These are phyloP conservation scores for Diaporthe sp. DNA, from an alignment of 2,329 filamentous ascomycete species.

Conservation along the genomic window DNA sequence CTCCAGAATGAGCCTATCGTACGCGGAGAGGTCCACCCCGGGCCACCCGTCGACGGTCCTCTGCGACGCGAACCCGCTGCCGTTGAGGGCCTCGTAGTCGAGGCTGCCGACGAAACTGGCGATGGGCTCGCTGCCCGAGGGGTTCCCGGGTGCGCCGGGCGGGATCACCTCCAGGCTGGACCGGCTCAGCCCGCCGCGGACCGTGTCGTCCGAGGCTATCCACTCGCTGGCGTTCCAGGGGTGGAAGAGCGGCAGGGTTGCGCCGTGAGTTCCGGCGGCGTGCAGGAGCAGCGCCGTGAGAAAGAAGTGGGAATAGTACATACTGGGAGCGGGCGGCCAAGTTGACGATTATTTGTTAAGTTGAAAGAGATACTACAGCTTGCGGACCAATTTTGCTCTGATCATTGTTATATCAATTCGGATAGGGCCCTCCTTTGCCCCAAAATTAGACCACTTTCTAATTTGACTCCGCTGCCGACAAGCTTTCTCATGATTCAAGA, in stretches of 20 bases:
- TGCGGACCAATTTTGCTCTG: not conserved
- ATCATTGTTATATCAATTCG: not conserved
- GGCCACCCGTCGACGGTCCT: slow-evolving; percentile 63
- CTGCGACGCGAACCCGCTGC: slow-evolving; percentile 75
- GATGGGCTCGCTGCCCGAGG: not conserved
- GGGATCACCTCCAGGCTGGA: slow-evolving; percentile 44
- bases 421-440: not conserved
- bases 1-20: slow-evolving; percentile 65
- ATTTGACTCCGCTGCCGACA: slow-evolving; percentile 25
- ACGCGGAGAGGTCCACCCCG: slow-evolving; percentile 67
- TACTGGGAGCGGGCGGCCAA: not conserved
- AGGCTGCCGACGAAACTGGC: slow-evolving; percentile 66
- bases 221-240: slow-evolving; percentile 65
- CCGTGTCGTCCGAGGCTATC: slow-evolving; percentile 70
- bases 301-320: not conserved
- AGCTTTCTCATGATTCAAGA: slow-evolving; percentile 28
- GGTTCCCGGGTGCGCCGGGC: slow-evolving; percentile 44
- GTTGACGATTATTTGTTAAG: not conserved
- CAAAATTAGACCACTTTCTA: not conserved
- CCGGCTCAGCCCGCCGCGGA: slow-evolving; percentile 68
- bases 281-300: slow-evolving; percentile 2
- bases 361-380: not conserved
- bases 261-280: not conserved
- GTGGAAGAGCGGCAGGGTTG: slow-evolving; percentile 38
- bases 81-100: slow-evolving; percentile 73